phyloP scores from a whole-genome alignment of 2,329 filamentous ascomycete species.

The Didymellaceae sp. region DNA sequence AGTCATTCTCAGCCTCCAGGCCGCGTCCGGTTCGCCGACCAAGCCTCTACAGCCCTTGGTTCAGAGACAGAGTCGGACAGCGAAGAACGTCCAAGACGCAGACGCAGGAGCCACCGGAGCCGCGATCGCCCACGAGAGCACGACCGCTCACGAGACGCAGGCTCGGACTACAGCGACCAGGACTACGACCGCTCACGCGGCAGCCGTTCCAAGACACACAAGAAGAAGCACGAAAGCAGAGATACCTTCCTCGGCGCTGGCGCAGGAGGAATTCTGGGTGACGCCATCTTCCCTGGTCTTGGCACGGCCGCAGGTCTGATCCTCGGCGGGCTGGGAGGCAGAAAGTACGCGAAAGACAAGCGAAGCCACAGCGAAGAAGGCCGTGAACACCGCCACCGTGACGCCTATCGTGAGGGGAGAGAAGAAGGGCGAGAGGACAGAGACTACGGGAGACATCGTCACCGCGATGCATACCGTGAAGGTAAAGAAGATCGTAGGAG shows the following conservation, averaged over 20 bases:
- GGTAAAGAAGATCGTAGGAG: constrained; percentile 23
- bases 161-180: constrained; percentile 14
- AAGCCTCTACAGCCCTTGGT: constrained; percentile 23
- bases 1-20: constrained; percentile 42
- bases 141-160: constrained; percentile 23
- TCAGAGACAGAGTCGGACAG: constrained; percentile 28
- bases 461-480: constrained; percentile 43
- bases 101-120: constrained; percentile 17
- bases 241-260: constrained; percentile 55
- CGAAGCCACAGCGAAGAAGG: constrained; percentile 31
- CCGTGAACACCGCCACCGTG: constrained; percentile 11
- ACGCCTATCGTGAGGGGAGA: constrained; percentile 17
- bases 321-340: constrained; percentile 51
- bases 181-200: constrained; percentile 14
- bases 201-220: constrained; percentile 18
- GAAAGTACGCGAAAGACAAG: constrained; percentile 47
- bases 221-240: constrained; percentile 33
- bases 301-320: constrained; percentile 50
- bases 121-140: constrained; percentile 20
- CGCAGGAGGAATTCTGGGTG: constrained; percentile 53
- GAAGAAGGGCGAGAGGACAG: constrained; percentile 35
- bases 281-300: constrained; percentile 53
- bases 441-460: constrained; percentile 36
- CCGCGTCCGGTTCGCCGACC: constrained; percentile 40
- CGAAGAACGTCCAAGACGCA: constrained; percentile 23